Base-by-base conservation (phyloP, 371 early-diverging fungal genomes). In the Thermomucor indicae-seudaticae region DNA sequence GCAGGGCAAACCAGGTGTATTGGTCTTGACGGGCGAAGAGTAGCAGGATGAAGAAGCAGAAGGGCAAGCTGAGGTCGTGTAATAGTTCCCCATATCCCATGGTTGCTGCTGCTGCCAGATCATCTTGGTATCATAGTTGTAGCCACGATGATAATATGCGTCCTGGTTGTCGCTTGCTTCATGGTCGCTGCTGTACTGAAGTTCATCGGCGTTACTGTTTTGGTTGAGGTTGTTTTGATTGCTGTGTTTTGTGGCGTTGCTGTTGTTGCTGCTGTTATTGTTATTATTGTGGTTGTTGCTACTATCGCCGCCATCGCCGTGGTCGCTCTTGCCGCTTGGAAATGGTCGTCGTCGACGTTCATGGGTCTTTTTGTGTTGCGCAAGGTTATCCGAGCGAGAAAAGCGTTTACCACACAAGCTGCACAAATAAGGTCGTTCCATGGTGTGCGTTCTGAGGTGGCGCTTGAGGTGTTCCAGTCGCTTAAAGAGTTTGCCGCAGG, bases 341-440 rank as follows among this genome's bases (percentile, higher is more conserved):
- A 34, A 35, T 19, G 55, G 43, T 17, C 46, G 35, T 31, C 44
- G 47, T 11, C 52, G 49, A 25, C 65, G 62, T 14, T 72, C 71
- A 39, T 91, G 92, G 4, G 90, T 90, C 64, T 88, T 87, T 41
- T 84, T 77, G 60, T 92, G 93, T 40, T 90, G 90, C 39, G 86
- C 84, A 43, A 92, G 70, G 28, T 90, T 90, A 51, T 92, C 93
- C 47, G 84, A 84, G 22, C 93, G 76, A 10, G 90, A 85, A 57
- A 92, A 92, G n/a, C 73, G 70, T 60, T 91, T 91, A 38, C 79
- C 79, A 68, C 94, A 93, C 14, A 73, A 66, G 24, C 68, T 72
- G 57, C 90, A 90, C 14, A 78, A 66, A 49, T 86, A 89, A 31
- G 89, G 90, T 8, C 83, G 75, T 41, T 76, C 77, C 23, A 64